Base-by-base conservation (phyloP, 345 rosid species). In the Dovyalis caffra region DNA sequence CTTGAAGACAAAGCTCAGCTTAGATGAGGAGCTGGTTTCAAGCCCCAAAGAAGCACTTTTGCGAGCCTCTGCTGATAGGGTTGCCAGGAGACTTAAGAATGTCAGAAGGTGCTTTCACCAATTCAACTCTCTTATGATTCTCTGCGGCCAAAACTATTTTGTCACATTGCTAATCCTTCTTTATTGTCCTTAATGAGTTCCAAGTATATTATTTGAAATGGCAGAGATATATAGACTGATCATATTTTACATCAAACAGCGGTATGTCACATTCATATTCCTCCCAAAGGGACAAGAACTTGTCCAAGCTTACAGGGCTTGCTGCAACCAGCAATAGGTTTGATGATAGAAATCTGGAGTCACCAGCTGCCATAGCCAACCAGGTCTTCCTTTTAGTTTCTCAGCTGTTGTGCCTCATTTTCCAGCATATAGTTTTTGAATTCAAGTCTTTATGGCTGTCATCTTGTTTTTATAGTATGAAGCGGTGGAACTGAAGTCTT, bases 261-360 rank as follows among this genome's bases (percentile, higher is more conserved):
- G 95, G 95, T 69, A 73, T 92, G 88, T 93, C 99, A 74, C 99
- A 89, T 63, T 93, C 98, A 6, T 96, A 87, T 89, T 87, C 99
- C 77, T 88, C 86, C 64, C 97, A 83, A 64, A 83, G 92, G 79
- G 97, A 93, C 74, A 88, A 89, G 74, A 88, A 86, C 77, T 51
- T 89, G 32, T 79, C 94, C 51, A 88, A 84, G 83, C 79, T 81
- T 63, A 53, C 85, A 78, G 86, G 82, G 60, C 86, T 82, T 60
- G 57, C 75, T 63, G 78, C 74, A 63, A 83, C 78, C 64, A 82
- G 77, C 77, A 80, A 65, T 51, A 87, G 87, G 77, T 86, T 70
- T 69, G 90, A 75, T 73, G 91, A 86, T 47, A 79, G 85, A 80
- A 88, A 73, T 68, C 70, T 82, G 2, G 92, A 90, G 53, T 75